Evolutionary conservation across 306 rosid genomes (phyloP), one percentile per base, ranked within the genome.

Genomic region (Ammopiptanthus mongolicus): DNA sequence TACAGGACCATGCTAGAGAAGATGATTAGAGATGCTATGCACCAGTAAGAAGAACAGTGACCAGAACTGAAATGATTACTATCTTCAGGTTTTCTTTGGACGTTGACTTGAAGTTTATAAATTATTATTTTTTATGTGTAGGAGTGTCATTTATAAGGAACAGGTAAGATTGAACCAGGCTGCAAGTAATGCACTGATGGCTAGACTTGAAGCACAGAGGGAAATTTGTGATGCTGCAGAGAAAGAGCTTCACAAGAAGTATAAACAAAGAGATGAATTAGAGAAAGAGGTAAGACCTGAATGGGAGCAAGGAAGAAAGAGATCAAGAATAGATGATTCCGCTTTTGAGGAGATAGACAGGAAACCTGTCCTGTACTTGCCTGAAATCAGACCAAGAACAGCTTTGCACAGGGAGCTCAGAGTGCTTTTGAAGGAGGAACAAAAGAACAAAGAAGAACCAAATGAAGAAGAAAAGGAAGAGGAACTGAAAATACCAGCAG

Each of bases 11-110:
- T 86, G 87, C 90, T 96, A 12, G 98, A 96, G 88, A 96, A 90
- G 90, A 96, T 96, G 99, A 90, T 96, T 65, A 85, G 96, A 79
- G 99, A 96, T 76, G 73, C 97, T 41, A 96, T 92, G 97, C 99
- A 92, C 89, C 98, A 96, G 98, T 96, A 89, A 89, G 95, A 4
- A 55, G 15, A 41, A 6, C 17, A 12, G 50, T 44, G 50, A 28
- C 71, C 57, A 63, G 17, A 23, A 11, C 33, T 51, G 29, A 28
- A 58, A 23, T 33, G 17, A 23, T 28, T 64, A 10, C 44, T 48
- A 29, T 44, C 50, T 44, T 44, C 14, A 59, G 17, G 19, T 42
- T 67, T 29, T 64, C 6, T 22, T 19, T 21, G 21, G 42, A 60
- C 9, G 63, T 69, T 12, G 5, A 65, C 60, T 11, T 52, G 33